These are phyloP conservation scores for Sporodiniella umbellata DNA, from an alignment of 371 early-diverging fungal genomes.

Conservation along the genomic window DNA sequence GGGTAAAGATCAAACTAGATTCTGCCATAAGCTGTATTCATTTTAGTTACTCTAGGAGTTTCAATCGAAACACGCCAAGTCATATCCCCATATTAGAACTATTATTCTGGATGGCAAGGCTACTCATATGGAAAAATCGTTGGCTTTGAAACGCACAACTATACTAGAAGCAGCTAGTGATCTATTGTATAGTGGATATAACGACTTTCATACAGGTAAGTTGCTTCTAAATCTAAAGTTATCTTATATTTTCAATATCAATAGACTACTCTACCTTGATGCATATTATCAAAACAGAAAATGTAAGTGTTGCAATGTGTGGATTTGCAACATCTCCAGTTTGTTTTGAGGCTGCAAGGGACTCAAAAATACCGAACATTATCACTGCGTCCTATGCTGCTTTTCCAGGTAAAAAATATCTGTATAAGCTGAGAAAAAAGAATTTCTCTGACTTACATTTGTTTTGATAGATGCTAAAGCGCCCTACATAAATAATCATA, in stretches of 20 bases:
- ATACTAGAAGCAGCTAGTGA: background rate
- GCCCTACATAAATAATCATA: conserved; percentile 21
- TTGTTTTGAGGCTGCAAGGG: conserved; percentile 7
- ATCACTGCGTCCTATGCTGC: conserved; percentile 5
- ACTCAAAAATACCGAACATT: conserved; percentile 9
- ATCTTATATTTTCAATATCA: background rate
- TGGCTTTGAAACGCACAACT: background rate
- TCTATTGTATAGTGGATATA: background rate
- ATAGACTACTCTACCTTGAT: conserved; percentile 1
- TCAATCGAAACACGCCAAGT: background rate
- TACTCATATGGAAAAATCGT: background rate
- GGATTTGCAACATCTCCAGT: conserved; percentile 1
- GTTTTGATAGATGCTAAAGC: conserved; percentile 19
- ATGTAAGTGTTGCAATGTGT: conserved; percentile 5
- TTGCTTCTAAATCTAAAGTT: background rate
- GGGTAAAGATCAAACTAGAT: conserved; percentile 1
- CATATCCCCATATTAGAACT: conserved; percentile 4
- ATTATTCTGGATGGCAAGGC: background rate
- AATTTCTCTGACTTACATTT: background rate
- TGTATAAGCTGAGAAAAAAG: background rate
- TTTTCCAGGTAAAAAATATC: conserved; percentile 4
- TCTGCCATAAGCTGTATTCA: background rate
- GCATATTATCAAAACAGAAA: background rate
- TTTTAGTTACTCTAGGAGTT: background rate
- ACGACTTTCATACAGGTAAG: background rate